Conservation (phyloP, 2,329 filamentous ascomycete genomes). For the Hymenotorrendiella dingleyae region DNA sequence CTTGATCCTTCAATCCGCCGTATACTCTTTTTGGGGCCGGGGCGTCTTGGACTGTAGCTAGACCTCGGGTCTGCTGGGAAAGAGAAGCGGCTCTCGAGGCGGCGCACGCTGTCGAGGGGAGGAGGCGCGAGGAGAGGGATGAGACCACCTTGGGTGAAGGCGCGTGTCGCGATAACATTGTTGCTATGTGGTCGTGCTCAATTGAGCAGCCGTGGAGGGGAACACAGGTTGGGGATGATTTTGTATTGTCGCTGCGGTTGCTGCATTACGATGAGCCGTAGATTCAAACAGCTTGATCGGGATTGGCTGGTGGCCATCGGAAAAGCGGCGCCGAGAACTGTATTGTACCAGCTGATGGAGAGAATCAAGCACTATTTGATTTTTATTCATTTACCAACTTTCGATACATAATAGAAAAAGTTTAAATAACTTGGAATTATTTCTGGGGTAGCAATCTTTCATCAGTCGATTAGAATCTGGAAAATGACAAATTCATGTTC, state of each 20-base stretch:
- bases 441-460: no score
- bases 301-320: no score
- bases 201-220: conserved; percentile 24
- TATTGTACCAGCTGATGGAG: no score
- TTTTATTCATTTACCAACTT: no score
- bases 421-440: no score
- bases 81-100: conserved; percentile 32
- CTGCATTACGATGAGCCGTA: no score
- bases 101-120: conserved; percentile 25
- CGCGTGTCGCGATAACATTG: conserved; percentile 33
- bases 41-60: conserved; percentile 76
- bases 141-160: conserved; percentile 28
- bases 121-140: conserved; percentile 25
- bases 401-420: no score
- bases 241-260: conserved; percentile 14
- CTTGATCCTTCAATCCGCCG: conserved; percentile 89
- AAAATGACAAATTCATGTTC: no score
- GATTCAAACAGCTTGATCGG: no score
- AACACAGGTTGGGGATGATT: conserved; percentile 5
- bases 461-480: no score
- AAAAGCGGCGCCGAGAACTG: no score
- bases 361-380: no score
- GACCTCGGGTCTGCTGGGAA: conserved; percentile 56
- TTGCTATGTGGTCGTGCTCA: conserved; percentile 29
- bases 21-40: conserved; percentile 64